Conservation (phyloP, 768 basidiomycete species). For the Crucibulum laeve region DNA sequence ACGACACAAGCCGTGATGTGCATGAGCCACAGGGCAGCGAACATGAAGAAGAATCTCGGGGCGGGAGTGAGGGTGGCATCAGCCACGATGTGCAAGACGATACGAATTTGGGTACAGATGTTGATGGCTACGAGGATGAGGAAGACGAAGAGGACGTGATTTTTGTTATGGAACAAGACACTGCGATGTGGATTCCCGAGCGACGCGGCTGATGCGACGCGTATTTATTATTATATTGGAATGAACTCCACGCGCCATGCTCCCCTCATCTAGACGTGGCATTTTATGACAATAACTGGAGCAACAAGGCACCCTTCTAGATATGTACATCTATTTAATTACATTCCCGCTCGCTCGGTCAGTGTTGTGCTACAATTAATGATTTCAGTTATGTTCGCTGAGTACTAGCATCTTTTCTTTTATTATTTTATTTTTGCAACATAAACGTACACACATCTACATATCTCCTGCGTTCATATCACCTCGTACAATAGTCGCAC, state of each 20-base stretch:
- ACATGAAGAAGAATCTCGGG: not conserved
- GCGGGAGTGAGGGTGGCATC: not conserved
- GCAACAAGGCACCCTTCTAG: no score
- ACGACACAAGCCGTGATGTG: not conserved
- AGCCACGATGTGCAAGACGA: not conserved
- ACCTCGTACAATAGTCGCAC: no score
- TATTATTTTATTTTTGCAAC: no score
- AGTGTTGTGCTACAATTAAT: no score
- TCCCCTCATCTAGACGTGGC: not conserved
- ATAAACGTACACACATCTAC: no score
- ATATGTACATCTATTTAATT: no score
- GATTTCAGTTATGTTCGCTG: no score
- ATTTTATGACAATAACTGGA: no score
- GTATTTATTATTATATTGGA: not conserved
- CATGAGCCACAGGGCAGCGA: not conserved
- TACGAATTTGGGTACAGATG: conserved; percentile 37
- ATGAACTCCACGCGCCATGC: not conserved
- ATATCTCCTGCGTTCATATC: no score
- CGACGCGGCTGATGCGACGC: conserved; percentile 5
- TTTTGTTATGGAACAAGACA: conserved; percentile 58
- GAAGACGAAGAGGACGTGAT: conserved; percentile 76
- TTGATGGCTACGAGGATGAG: conserved; percentile 38
- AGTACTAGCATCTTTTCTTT: no score
- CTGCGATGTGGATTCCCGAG: conserved; percentile 30
- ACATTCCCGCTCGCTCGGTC: no score